Evolutionary conservation across 1,139 yeast genomes (phyloP).

Genomic region (Protomyces macrosporus): DNA sequence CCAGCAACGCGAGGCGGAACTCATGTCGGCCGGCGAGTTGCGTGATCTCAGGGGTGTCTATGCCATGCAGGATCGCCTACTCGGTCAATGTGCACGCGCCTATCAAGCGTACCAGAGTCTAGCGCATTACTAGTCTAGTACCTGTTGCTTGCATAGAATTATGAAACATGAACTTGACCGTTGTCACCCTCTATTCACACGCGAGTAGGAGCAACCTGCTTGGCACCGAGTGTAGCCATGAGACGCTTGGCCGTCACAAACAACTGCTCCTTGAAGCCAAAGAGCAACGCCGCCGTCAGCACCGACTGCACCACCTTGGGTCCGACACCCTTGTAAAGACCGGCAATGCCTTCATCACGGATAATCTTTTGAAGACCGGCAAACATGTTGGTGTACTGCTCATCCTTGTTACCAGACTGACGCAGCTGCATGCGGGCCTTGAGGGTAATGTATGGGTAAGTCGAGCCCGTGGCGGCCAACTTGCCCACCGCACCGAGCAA

Average conservation of each 20-base stretch:
- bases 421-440: conserved; percentile 78
- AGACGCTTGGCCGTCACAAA: conserved; percentile 12
- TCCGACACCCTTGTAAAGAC: conserved; percentile 74
- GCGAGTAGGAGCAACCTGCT: background rate
- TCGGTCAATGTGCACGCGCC: conserved; percentile 6
- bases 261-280: conserved; percentile 84
- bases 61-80: conserved; percentile 4
- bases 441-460: conserved; percentile 87
- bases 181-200: background rate
- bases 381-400: conserved; percentile 35
- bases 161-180: background rate
- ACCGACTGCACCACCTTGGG: conserved; percentile 80
- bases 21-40: conserved; percentile 14
- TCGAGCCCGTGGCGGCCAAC: conserved; percentile 74
- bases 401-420: conserved; percentile 43
- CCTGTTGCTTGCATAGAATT: background rate
- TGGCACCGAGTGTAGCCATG: background rate
- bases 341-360: conserved; percentile 62
- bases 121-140: background rate
- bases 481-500: conserved; percentile 86
- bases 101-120: background rate
- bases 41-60: conserved; percentile 14
- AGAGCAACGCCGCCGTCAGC: conserved; percentile 80
- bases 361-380: conserved; percentile 48
- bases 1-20: conserved; percentile 12